Base-by-base conservation (phyloP, 495 filamentous ascomycete genomes). In the Lasiosphaeria ovina region DNA sequence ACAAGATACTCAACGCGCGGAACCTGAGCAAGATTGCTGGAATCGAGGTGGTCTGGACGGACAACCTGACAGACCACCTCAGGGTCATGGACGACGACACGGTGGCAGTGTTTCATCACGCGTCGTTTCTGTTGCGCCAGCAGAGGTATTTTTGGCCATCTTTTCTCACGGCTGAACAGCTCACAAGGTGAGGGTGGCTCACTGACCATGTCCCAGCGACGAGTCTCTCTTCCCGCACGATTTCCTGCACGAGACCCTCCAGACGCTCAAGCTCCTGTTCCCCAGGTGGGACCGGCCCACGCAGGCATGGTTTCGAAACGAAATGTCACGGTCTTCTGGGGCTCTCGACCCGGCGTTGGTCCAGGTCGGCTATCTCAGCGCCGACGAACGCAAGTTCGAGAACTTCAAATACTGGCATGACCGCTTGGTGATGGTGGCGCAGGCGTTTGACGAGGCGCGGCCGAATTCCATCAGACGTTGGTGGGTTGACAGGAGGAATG, bases 351-450 rank as follows among this genome's bases (percentile, higher is more conserved):
- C 53, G n/a, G 14, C 38, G 35, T 2, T 45, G 16, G 7, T 11
- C 33, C 14, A 16, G 1, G 8, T 11, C 6, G 36, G 54, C 10
- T 24, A 8, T 10, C 54, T 56, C n/a, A 32, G 32, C 14, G 35
- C 54, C 5, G 14, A 56, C 6, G 17, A 14, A 8, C 12, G 54
- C 7, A 5, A 45, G 14, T 38, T 56, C 32, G 54, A 56, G 6
- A 56, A 56, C 6, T 56, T 56, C 35, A 0, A 1, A 12, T 44
- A 45, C n/a, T 56, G 54, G 54, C 54, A 56, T 17, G 54, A 56
- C 35, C 54, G 54, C 6, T n/a, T 56, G 24, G 54, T 56, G 14
- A 33, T 56, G n/a, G 14, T 56, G 5, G 45, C 44, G 35, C 40
- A 44, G 32, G 54, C n/a, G 36, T 56, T 31, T 47, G 54, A 56